Evolutionary conservation across 2,329 filamentous ascomycete genomes (phyloP).

Genomic region (Clathrospora elynae): DNA sequence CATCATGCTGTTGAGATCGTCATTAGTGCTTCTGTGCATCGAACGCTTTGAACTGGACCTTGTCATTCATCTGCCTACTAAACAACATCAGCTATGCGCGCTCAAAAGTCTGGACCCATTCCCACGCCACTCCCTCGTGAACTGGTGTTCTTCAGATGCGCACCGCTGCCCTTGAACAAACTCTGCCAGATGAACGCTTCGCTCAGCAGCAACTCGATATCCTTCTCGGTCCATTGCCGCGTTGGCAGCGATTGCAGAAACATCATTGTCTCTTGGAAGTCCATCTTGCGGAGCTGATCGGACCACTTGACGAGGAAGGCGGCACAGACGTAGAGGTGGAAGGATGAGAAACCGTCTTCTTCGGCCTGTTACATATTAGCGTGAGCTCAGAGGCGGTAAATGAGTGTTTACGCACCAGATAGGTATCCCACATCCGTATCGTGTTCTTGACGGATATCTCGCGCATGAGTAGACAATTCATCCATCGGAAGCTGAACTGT

Average conservation of each 20-base stretch:
- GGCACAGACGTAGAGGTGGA: conserved; percentile 97
- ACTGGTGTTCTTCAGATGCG: conserved; percentile 67
- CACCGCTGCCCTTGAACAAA: conserved; percentile 90
- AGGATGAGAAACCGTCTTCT: conserved; percentile 97
- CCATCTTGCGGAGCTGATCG: conserved; percentile 91
- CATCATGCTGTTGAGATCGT: no score
- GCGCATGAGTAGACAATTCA: conserved; percentile 98
- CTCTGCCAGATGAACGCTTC: conserved; percentile 99
- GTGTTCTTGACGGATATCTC: conserved; percentile 96
- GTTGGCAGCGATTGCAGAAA: conserved; percentile 95
- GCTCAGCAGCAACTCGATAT: conserved; percentile 91
- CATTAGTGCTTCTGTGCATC: not conserved
- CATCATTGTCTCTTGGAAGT: conserved; percentile 99
- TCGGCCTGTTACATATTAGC: conserved; percentile 69
- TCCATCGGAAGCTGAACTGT: conserved; percentile 99
- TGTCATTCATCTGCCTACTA: conserved; percentile 11
- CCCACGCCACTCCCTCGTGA: conserved; percentile 43
- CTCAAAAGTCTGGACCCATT: conserved; percentile 46
- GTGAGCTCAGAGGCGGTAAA: not conserved
- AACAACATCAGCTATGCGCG: conserved; percentile 15
- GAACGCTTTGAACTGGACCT: conserved; percentile 12
- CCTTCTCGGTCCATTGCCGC: conserved; percentile 93
- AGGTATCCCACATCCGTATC: conserved; percentile 99
- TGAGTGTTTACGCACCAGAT: conserved; percentile 69
- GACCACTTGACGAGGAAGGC: conserved; percentile 99